These are phyloP conservation scores for Botryotinia convoluta DNA, from an alignment of 2,329 filamentous ascomycete genomes.

Conservation along the genomic window DNA sequence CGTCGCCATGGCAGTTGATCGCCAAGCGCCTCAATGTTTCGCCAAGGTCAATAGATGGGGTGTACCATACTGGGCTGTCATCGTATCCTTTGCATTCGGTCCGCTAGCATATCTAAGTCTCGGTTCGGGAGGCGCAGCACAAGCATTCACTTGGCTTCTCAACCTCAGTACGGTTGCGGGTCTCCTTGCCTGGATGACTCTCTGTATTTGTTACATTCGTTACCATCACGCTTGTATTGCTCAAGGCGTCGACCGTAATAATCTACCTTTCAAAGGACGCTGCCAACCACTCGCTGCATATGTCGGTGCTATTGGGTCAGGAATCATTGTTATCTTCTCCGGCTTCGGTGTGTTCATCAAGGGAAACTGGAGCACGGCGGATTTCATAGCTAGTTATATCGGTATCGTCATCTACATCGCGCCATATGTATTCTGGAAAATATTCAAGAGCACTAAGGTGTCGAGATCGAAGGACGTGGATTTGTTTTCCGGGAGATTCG, in stretches of 20 bases:
- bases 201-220: slow-evolving; percentile 58
- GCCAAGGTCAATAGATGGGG: slow-evolving; percentile 58
- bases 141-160: slow-evolving; percentile 65
- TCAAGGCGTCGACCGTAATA: slow-evolving; percentile 51
- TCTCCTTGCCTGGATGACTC: slow-evolving; percentile 61
- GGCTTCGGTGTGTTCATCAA: slow-evolving; percentile 63
- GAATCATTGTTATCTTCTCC: slow-evolving; percentile 63
- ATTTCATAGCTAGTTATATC: slow-evolving; percentile 62
- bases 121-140: slow-evolving; percentile 43
- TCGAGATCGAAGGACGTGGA: slow-evolving; percentile 39
- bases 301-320: slow-evolving; percentile 4
- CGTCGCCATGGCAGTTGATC: slow-evolving; percentile 63
- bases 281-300: slow-evolving; percentile 58
- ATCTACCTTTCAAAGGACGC: slow-evolving; percentile 54
- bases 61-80: slow-evolving; percentile 53
- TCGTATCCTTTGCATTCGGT: slow-evolving; percentile 45
- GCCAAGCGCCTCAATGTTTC: slow-evolving; percentile 62
- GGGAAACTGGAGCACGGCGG: slow-evolving; percentile 57
- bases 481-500: slow-evolving; percentile 4
- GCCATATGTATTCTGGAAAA: slow-evolving; percentile 51
- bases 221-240: slow-evolving; percentile 53
- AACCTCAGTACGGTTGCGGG: slow-evolving; percentile 61
- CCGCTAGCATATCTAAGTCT: slow-evolving; percentile 65
- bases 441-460: slow-evolving; percentile 49
- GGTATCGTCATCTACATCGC: slow-evolving; percentile 43